Percentiles rank a stretch among this genome's conserved stretches.
phyloP scores from a whole-genome alignment of 495 filamentous ascomycete genomes.

The Parathielavia appendiculata region DNA sequence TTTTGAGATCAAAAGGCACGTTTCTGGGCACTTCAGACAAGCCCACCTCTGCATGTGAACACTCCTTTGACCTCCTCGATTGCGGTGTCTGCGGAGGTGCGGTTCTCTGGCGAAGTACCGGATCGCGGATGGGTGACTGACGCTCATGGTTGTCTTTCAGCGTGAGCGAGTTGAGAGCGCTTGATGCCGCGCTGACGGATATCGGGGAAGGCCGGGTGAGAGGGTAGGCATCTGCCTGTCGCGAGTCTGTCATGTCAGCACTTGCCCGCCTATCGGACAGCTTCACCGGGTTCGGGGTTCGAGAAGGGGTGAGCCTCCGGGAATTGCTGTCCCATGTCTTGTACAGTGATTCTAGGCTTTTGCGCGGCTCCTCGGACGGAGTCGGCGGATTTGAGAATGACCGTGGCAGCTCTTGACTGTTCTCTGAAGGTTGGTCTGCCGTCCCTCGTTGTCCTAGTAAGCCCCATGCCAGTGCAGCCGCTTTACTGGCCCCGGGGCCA shows the following conservation, averaged over 20 bases:
- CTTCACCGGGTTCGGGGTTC: constrained; percentile 24
- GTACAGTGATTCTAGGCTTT: constrained; percentile 24
- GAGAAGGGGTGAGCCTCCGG: constrained; percentile 35
- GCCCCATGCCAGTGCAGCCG: constrained; percentile 83
- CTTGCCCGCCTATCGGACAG: constrained; percentile 21
- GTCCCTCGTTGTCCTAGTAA: constrained; percentile 33
- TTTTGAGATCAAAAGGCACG: constrained; percentile 8
- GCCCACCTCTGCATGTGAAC: constrained; percentile 5
- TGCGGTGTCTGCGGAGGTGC: constrained; percentile 20
- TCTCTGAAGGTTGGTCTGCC: constrained; percentile 4
- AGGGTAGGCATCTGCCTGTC: constrained; percentile 25
- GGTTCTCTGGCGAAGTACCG: constrained; percentile 14
- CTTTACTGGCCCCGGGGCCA: constrained; percentile 65
- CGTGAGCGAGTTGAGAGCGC: constrained; percentile 36
- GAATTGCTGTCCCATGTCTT: constrained; percentile 44
- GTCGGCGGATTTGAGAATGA: constrained; percentile 23
- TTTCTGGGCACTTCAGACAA: constrained; percentile 3
- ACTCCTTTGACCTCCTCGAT: constrained; percentile 13
- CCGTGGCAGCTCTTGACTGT: constrained; percentile 13
- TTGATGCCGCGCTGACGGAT: constrained; percentile 46
- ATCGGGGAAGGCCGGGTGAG: constrained; percentile 31
- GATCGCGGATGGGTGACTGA: constrained; percentile 13
- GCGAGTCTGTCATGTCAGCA: constrained; percentile 21
- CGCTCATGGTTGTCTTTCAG: constrained; percentile 25
- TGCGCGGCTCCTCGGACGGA: constrained; percentile 24